Base-by-base conservation (phyloP, 305 asterid genomes). In the Withania somnifera region DNA sequence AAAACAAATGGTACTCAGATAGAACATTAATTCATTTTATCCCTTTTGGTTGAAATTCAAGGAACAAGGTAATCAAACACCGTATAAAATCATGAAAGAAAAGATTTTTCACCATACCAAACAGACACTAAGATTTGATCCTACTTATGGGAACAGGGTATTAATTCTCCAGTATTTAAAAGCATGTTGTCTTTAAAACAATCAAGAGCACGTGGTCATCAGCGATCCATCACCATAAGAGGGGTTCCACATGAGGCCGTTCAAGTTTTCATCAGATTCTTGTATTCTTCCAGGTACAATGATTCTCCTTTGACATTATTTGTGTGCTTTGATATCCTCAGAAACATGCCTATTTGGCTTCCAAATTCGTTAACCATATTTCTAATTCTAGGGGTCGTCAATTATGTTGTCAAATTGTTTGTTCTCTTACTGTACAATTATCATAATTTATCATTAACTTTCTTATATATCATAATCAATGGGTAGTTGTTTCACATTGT, bases 181-280 rank as follows among this genome's bases (percentile, higher is more conserved):
- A 88, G 87, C 67, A 90, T 94, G 84, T 76, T 97, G 20, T 84
- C 79, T 77, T 76, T 97, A 9, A 85, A 83, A 77, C 84, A 86
- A 80, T 66, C 67, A 51, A 90, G 85, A 81, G 78, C 86, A 54
- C 83, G 38, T 22, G 87, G 82, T 54, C 86, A 20, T 53, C 86
- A 30, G 20, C 86, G 82, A 60, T 86, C 93, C 63, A 88, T 96
- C 86, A 50, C 88, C 6, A 91, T 97, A 56, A 82, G 81, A 5
- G 99, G 99, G 56, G 97, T 91, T 87, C 97, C 97, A 34, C 79
- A 94, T 1, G 98, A 90, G 86, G 98, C 97, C 47, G 97, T 93
- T 81, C 90, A 90, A 45, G 86, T 87, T 75, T 92, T 97, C 85
- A 80, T 97, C 63, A 89, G 98, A 45, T 94, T 85, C 87, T 64